These are phyloP conservation scores for Starmerella kuoi DNA, from an alignment of 805 yeast genomes.

Conservation along the genomic window DNA sequence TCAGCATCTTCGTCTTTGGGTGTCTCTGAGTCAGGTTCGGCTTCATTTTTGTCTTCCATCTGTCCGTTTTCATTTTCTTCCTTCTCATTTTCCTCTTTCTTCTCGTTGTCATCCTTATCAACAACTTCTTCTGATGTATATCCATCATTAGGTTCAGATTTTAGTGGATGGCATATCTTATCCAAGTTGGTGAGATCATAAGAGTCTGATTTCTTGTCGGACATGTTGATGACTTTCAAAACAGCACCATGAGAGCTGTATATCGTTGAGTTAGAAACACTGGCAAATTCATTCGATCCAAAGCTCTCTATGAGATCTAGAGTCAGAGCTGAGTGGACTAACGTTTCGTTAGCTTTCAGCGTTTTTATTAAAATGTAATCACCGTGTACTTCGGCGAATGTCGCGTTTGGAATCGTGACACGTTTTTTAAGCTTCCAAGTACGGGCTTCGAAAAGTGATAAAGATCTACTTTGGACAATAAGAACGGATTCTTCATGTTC, in stretches of 20 bases:
- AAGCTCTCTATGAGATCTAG: neutral
- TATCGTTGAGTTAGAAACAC: neutral
- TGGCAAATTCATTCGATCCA: neutral
- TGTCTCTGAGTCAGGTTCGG: neutral
- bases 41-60: neutral
- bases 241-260: neutral
- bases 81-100: neutral
- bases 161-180: neutral
- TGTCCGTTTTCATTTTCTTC: neutral
- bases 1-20: neutral
- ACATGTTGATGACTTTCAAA: neutral
- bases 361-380: slow-evolving; percentile 3
- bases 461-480: slow-evolving; percentile 8
- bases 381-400: slow-evolving; percentile 9
- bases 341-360: neutral
- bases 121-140: neutral
- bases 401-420: neutral
- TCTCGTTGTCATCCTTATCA: neutral
- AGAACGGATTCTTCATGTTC: slow-evolving; percentile 2
- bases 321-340: neutral
- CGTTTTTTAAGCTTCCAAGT: slow-evolving; percentile 4
- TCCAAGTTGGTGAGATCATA: neutral
- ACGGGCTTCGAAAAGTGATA: neutral
- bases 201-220: neutral
- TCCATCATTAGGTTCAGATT: neutral